Base-by-base conservation (phyloP, 345 rosid genomes). In the Heritiera littoralis region DNA sequence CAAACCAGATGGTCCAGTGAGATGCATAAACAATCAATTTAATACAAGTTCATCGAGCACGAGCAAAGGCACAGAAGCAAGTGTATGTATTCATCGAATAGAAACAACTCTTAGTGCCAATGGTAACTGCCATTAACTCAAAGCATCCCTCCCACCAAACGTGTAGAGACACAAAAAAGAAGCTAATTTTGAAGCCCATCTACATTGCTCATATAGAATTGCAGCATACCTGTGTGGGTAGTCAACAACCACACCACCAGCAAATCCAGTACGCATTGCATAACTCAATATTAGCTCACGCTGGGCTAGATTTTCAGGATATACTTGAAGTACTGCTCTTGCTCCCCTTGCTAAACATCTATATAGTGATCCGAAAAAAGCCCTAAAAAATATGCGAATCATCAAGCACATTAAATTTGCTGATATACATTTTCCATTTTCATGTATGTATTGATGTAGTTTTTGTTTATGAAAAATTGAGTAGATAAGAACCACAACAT, bases 171-270 rank as follows among this genome's bases (percentile, higher is more conserved):
- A 54, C 12, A 54, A 23, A 49, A 54, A 9, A 10, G 5, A 18
- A 32, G 61, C 32, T 28, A 72, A 54, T 18, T 54, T 35, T 54
- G 54, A 55, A 35, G 46, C 30, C 13, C 10, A 8, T 18, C 5
- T 38, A 55, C 51, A 64, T 18, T 49, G 32, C 55, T 58, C 46
- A 20, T n/a, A 41, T 6, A 46, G 63, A 63, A 61, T 45, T 51
- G 23, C 48, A 20, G 68, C 63, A 77, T 87, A 96, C 98, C 99
- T 96, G 85, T 89, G 97, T 2, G 99, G 99, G 81, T 77, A 96
- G 79, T 96, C 98, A 46, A 94, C 89, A 77, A 96, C 97, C 66
- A 96, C 90, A 23, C 98, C 97, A 63, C 99, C 97, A 41, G 97
- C 90, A 83, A 96, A 96, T 66, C 98, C 97, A 85, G 97, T 91